phyloP scores from a whole-genome alignment of 805 yeast genomes.

The Schwanniomyces vanrijiae region DNA sequence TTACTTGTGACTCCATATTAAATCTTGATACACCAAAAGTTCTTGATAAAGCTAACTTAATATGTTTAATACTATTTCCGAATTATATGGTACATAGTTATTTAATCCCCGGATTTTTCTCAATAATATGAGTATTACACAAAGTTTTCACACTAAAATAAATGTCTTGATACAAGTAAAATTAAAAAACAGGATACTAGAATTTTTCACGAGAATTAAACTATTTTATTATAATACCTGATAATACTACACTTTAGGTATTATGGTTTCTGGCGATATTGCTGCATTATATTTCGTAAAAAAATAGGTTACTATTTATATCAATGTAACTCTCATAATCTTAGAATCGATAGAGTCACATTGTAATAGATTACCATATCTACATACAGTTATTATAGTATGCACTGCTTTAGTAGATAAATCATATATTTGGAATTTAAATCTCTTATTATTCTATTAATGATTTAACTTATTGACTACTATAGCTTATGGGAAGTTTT shows the following conservation, averaged over 20 bases:
- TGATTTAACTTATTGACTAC: too few species aligned
- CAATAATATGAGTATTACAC: not conserved
- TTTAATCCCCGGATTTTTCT: not conserved
- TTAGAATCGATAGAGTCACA: too few species aligned
- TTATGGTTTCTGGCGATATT: not conserved
- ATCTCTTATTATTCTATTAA: too few species aligned
- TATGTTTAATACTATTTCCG: not conserved
- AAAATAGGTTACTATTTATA: too few species aligned
- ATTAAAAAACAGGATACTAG: too few species aligned
- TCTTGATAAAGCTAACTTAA: not conserved
- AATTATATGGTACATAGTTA: not conserved
- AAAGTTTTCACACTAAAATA: not conserved
- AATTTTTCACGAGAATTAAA: not conserved
- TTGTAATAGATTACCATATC: too few species aligned
- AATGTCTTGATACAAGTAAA: not conserved
- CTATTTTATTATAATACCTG: not conserved
- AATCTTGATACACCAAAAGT: not conserved
- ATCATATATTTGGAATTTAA: too few species aligned
- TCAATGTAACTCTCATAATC: too few species aligned
- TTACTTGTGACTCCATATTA: constrained; percentile 11
- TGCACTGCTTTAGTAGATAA: too few species aligned
- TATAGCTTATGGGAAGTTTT: too few species aligned
- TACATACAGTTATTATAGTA: too few species aligned
- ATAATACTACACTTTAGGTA: not conserved
- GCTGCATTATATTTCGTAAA: too few species aligned